phyloP scores from a whole-genome alignment of 768 basidiomycete genomes.

The Auricularia sp. region DNA sequence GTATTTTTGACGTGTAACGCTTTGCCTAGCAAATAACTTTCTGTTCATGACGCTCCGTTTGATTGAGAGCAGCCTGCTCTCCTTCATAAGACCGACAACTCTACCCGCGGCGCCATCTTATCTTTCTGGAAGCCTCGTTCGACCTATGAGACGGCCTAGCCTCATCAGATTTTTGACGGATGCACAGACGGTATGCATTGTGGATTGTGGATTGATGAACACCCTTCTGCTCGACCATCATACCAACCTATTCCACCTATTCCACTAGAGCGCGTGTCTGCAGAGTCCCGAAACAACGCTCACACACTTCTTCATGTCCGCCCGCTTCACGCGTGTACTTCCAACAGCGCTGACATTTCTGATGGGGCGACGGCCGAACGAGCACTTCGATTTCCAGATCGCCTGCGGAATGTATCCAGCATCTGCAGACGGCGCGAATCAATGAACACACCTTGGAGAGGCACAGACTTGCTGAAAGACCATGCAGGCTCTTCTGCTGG shows the following conservation, averaged over 20 bases:
- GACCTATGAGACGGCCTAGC: too few relatives aligned
- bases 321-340: conserved; percentile 42
- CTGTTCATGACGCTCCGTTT: too few relatives aligned
- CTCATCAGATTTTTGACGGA: too few relatives aligned
- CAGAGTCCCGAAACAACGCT: not conserved
- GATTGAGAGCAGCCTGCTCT: too few relatives aligned
- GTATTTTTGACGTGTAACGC: not conserved
- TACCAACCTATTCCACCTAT: too few relatives aligned
- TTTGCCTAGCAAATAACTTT: too few relatives aligned
- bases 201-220: too few relatives aligned
- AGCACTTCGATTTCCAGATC: conserved; percentile 34
- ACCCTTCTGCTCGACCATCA: too few relatives aligned
- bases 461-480: conserved; percentile 37
- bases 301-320: conserved; percentile 46
- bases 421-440: not conserved
- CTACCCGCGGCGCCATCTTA: too few relatives aligned
- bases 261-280: not conserved
- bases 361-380: conserved; percentile 46
- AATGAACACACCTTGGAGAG: conserved; percentile 35
- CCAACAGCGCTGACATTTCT: conserved; percentile 93
- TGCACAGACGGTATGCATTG: too few relatives aligned
- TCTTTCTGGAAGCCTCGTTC: too few relatives aligned
- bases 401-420: conserved; percentile 1
- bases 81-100: too few relatives aligned
- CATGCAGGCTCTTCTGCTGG: conserved; percentile 35